Conservation (phyloP, 352 stramenopile genomes). For the Plasmopara halstedii region DNA sequence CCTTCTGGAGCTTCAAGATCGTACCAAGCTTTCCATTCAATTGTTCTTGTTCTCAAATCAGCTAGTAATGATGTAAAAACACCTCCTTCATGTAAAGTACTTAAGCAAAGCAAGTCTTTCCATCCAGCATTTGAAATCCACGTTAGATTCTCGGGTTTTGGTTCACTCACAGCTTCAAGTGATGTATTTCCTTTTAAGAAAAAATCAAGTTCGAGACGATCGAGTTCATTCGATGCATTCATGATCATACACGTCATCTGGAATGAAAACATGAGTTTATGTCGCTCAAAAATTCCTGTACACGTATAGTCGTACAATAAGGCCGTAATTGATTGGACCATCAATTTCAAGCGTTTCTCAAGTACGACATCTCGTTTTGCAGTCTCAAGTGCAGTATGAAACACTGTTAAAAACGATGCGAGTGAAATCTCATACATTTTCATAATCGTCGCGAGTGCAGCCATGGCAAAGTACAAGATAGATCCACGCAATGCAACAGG, state of each 20-base stretch:
- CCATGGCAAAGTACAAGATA: constrained; percentile 94
- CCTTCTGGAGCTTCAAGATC: constrained; percentile 89
- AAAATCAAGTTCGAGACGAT: constrained; percentile 88
- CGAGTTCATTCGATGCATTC: constrained; percentile 70
- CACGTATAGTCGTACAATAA: constrained; percentile 97
- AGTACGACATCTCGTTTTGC: constrained; percentile 89
- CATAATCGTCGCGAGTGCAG: constrained; percentile 88
- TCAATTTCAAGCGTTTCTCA: constrained; percentile 79
- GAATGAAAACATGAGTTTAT: constrained; percentile 97
- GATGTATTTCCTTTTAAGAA: constrained; percentile 95
- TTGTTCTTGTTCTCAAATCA: constrained; percentile 42
- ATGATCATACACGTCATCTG: constrained; percentile 96
- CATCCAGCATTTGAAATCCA: constrained; percentile 88
- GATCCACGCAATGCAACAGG: constrained; percentile 88
- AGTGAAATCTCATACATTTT: constrained; percentile 96
- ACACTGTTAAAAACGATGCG: constrained; percentile 89
- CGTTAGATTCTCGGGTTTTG: constrained; percentile 56
- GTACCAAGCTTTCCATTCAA: constrained; percentile 91
- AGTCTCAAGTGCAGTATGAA: constrained; percentile 85
- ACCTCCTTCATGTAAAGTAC: constrained; percentile 43
- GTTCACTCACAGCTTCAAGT: constrained; percentile 64
- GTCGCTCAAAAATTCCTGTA: constrained; percentile 95
- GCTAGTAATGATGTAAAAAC: constrained; percentile 46
- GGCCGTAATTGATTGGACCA: constrained; percentile 87
- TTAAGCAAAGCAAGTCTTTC: constrained; percentile 89